Evolutionary conservation across 2,329 filamentous ascomycete species (phyloP), one percentile per base, ranked within the genome.

Genomic region (Sphaerostilbella broomeana): DNA sequence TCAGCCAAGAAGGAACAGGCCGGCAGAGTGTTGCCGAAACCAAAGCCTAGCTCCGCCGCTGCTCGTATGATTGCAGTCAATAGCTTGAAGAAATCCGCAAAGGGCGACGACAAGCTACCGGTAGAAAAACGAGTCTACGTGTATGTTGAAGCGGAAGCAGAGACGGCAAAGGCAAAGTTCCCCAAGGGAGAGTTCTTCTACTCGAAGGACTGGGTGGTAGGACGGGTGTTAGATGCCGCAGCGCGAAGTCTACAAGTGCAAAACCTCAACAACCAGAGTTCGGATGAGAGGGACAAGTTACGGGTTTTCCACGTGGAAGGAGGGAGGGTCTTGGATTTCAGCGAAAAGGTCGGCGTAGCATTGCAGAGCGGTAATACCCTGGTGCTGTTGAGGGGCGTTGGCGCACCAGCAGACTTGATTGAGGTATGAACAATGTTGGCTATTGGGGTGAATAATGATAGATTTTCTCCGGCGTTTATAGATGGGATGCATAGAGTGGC

Each of bases 251-350:
- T 94, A 43, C 85, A 90, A 63, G 79, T 94, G 7, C 74, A 84
- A 54, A 94, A 94, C 50, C 63, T 90, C 47, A 94, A 94, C 56
- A 94, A 94, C 53, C 73, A 83, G 51, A 81, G 78, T 1, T 75
- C 73, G 3, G 74, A 81, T 10, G 86, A 94, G 65, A 80, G 84
- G 57, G 81, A 88, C 43, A 84, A 84, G 61, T 60, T 98, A 48
- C 69, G 92, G 7, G 79, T 98, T 0, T 98, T 95, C 55, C 89
- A 97, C 58, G 86, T 98, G 1, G 89, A 98, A 57, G 86, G 84
- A 0, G 92, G 92, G 0, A 70, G 87, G 42, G 61, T 98, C 46
- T 62, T 98, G 47, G 89, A 92, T 44, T 98, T 94, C 54, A 79
- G 75, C 17, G 89, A 95, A 62, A 89, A 90, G 68, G 70, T 95